Evolutionary conservation across 352 stramenopile species (phyloP), one percentile per base, ranked within the genome.

Genomic region (Lagenidium sp.): DNA sequence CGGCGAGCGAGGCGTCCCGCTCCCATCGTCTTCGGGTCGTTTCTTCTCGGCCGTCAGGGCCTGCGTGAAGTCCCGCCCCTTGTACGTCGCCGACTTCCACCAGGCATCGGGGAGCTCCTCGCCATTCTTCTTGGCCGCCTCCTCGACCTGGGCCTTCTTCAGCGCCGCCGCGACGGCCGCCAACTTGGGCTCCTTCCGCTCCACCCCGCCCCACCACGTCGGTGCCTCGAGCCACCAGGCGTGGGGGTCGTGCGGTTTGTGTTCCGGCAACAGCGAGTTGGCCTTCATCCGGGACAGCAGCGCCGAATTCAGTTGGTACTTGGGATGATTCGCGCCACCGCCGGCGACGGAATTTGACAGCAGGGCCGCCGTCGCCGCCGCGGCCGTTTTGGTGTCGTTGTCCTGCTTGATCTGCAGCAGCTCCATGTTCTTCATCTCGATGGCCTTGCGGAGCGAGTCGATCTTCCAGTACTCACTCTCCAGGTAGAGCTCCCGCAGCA

Each of bases 401-500:
- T 50, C 47, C 35, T 70, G 57, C 21, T 70, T 68, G 31, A 60
- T 44, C 37, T 80, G 63, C 48, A 81, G 65, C 29, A 83, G 18
- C 38, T 79, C 61, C 56, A 77, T 62, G 47, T 87, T 88, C 49
- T 72, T 75, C 23, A 65, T 48, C 52, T 90, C 80, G 36, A 93
- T 89, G 2, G 75, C 77, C 23, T 74, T 74, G 30, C 77, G 70
- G 6, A 93, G 48, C 36, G 80, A 82, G 35, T 82, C 69, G 18
- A 93, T 68, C 40, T 78, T 83, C 77, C 75, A 93, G 57, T 87
- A 93, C 38, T 87, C 78, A 49, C 70, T 80, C 53, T 90, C 77
- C 4, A 82, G 54, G 43, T 93, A 93, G 46, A 87, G 54, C 24
- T 65, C 64, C 1, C 67, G 65, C 30, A 90, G 56, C 0, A 90